Evolutionary conservation across 148 eudicot species (phyloP).

Genomic region (Tetragonia tetragonoides): DNA sequence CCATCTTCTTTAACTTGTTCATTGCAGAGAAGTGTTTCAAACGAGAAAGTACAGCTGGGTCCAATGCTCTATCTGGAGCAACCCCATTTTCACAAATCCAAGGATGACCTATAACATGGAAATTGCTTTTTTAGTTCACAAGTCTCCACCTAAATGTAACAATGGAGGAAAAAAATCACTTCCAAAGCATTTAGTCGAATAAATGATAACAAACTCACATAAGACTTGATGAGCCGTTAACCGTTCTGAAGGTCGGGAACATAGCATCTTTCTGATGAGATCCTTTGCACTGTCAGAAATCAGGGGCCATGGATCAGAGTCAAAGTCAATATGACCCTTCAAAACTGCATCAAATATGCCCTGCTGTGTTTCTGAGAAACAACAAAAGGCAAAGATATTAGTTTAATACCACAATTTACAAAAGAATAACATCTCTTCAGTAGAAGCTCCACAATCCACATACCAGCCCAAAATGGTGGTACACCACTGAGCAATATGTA

Average conservation of each 20-base stretch:
- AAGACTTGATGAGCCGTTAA: slow-evolving; percentile 92
- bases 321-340: slow-evolving; percentile 88
- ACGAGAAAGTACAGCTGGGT: slow-evolving; percentile 95
- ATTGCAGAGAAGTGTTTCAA: slow-evolving; percentile 93
- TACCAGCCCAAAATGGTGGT: slow-evolving; percentile 99
- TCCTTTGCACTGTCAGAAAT: slow-evolving; percentile 95
- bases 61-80: slow-evolving; percentile 92
- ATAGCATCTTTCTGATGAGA: slow-evolving; percentile 83
- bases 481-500: slow-evolving; percentile 96
- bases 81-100: slow-evolving; percentile 99
- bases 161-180: neutral
- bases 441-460: slow-evolving; percentile 20
- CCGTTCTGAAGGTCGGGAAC: slow-evolving; percentile 63
- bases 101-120: slow-evolving; percentile 72
- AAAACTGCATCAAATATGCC: slow-evolving; percentile 97
- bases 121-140: neutral
- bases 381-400: slow-evolving; percentile 14
- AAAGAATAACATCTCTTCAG: neutral
- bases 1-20: slow-evolving; percentile 98
- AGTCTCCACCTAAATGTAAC: slow-evolving; percentile 2
- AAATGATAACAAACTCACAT: slow-evolving; percentile 47
- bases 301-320: slow-evolving; percentile 94
- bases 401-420: neutral
- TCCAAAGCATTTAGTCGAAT: neutral
- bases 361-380: slow-evolving; percentile 81